phyloP scores from a whole-genome alignment of 768 basidiomycete genomes.

The Tylopilus intermedius region DNA sequence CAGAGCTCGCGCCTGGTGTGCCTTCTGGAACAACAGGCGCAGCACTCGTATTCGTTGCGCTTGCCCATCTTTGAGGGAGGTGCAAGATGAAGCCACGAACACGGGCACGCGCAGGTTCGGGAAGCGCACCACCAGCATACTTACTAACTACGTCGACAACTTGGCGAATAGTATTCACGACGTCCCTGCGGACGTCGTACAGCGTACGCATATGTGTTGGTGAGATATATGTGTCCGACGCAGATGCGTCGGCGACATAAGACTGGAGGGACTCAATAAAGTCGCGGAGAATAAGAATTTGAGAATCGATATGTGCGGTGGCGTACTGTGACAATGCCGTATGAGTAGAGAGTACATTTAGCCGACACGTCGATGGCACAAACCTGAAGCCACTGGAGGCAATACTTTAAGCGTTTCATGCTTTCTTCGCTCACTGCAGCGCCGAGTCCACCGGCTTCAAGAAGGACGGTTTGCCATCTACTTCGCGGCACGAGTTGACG shows the following conservation, averaged over 20 bases:
- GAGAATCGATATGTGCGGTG: slow-evolving; percentile 80
- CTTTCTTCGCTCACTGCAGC: slow-evolving; percentile 89
- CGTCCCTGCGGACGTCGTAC: slow-evolving; percentile 67
- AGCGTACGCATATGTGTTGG: slow-evolving; percentile 62
- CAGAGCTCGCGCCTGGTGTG: slow-evolving; percentile 33
- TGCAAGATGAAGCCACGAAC: slow-evolving; percentile 75
- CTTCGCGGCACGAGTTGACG: slow-evolving; percentile 67
- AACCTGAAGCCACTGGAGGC: slow-evolving; percentile 84
- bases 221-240: slow-evolving; percentile 34
- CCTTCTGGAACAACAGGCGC: slow-evolving; percentile 24
- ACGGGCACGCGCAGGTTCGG: slow-evolving; percentile 71
- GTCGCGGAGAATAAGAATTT: slow-evolving; percentile 77
- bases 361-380: slow-evolving; percentile 18
- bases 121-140: slow-evolving; percentile 82
- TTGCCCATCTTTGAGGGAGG: slow-evolving; percentile 79
- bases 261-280: slow-evolving; percentile 70
- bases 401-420: slow-evolving; percentile 81
- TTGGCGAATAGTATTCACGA: slow-evolving; percentile 85
- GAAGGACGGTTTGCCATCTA: slow-evolving; percentile 77
- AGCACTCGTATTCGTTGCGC: slow-evolving; percentile 28
- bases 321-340: slow-evolving; percentile 55
- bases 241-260: slow-evolving; percentile 20
- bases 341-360: background rate
- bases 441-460: slow-evolving; percentile 83
- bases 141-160: slow-evolving; percentile 84